Percentiles rank a stretch among this genome's conserved stretches.
phyloP scores from a whole-genome alignment of 176 grass and related monocot genomes.

The Luzula sylvatica region DNA sequence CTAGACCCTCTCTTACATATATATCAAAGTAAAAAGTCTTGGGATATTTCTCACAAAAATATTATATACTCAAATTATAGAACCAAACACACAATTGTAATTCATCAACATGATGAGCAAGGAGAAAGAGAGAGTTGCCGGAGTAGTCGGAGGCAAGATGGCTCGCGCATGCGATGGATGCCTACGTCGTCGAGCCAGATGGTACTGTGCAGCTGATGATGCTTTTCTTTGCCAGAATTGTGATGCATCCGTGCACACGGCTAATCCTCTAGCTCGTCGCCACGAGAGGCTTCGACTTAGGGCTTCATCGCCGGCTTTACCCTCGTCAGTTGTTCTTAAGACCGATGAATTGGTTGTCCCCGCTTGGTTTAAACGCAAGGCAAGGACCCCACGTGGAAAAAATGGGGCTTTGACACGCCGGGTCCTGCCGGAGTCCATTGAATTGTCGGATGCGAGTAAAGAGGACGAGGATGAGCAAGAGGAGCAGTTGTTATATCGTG shows the following conservation, averaged over 20 bases:
- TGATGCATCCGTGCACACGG: slow-evolving; percentile 85
- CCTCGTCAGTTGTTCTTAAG: background rate
- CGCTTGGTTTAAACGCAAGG: slow-evolving; percentile 67
- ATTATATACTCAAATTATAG: background rate
- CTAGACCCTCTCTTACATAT: slow-evolving; percentile 12
- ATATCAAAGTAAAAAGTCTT: slow-evolving; percentile 10
- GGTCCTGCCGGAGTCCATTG: slow-evolving; percentile 40
- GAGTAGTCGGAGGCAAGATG: slow-evolving; percentile 46
- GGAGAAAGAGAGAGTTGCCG: slow-evolving; percentile 28
- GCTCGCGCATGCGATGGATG: slow-evolving; percentile 73
- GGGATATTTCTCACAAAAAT: slow-evolving; percentile 12
- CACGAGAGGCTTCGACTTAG: slow-evolving; percentile 61
- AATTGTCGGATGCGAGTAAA: slow-evolving; percentile 41
- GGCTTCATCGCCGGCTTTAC: background rate
- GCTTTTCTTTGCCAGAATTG: slow-evolving; percentile 86
- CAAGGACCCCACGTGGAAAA: slow-evolving; percentile 43
- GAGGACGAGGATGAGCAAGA: slow-evolving; percentile 32
- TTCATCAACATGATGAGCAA: slow-evolving; percentile 17
- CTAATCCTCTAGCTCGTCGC: slow-evolving; percentile 62
- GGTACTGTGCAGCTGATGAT: slow-evolving; percentile 87
- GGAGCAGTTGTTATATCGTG: slow-evolving; percentile 48
- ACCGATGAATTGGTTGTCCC: slow-evolving; percentile 25
- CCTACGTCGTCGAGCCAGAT: slow-evolving; percentile 61
- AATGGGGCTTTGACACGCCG: slow-evolving; percentile 26
- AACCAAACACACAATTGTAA: background rate